Evolutionary conservation across 768 basidiomycete genomes (phyloP), one percentile per base, ranked within the genome.

Genomic region (Xerocomellus amylosporus): DNA sequence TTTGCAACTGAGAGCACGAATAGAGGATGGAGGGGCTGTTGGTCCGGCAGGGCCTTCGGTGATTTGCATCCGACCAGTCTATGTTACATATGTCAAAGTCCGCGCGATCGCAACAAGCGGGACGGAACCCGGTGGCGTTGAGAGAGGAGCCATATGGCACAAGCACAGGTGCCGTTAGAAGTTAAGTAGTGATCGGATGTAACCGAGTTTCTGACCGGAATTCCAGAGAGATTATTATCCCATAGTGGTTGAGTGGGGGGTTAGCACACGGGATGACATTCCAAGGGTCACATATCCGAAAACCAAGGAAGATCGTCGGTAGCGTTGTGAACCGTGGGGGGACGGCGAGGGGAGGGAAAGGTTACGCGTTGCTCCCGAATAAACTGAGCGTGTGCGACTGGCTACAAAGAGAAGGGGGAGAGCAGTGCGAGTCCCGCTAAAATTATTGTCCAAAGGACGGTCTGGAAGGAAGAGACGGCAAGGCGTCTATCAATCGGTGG

Each of bases 91-190:
- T 49, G 56, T 55, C 44, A 51, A 62, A 51, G 48, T 60, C 67
- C 66, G 65, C 66, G 53, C 59, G 61, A 65, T 65, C 55, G 51
- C 52, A 53, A 53, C 53, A 46, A 54, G 54, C 64, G 68, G 64
- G 46, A 69, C 68, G 66, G 59, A 64, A 57, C 54, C 68, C 65
- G 67, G 61, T 65, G 68, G 58, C 58, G 44, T 46, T 40, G 57
- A 44, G 55, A 47, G 42, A 48, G 30, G 45, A 36, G 34, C 63
- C 64, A 64, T 67, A 62, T 67, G 65, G 67, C 53, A 56, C 44
- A 63, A 51, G 62, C 41, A 51, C 44, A 28, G 49, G 62, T 70
- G 64, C 67, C 61, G 63, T 68, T 37, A 67, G 45, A 45, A 55
- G 41, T 40, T 43, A 24, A 24, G 24, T 4, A 46, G 38, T 68